A percentile compares a stretch with the other conserved stretches of the same genome.
Evolutionary conservation across 2,329 filamentous ascomycete species (phyloP).

Genomic region (Alternaria atra): DNA sequence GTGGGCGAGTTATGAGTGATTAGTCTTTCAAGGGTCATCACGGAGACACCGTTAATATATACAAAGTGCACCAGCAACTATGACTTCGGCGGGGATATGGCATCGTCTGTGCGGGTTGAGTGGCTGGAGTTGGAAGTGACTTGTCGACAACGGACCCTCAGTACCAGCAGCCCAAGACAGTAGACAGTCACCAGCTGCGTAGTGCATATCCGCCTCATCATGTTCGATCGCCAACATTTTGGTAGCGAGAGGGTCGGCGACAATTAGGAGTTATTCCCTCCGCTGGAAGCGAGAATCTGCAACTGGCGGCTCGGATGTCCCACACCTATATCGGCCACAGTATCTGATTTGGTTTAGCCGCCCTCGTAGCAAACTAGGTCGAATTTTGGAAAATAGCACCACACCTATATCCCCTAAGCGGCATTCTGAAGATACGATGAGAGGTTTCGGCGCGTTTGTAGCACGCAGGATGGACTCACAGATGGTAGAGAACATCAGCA

Average conservation of each 20-base stretch:
- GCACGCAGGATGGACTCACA: neutral
- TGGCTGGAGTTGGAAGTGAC: neutral
- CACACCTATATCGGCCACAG: neutral
- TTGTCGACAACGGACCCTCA: neutral
- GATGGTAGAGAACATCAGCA: neutral
- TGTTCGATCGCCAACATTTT: neutral
- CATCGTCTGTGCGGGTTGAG: neutral
- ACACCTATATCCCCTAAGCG: neutral
- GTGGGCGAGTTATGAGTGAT: neutral
- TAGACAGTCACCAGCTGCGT: neutral
- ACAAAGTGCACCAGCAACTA: too few relatives aligned
- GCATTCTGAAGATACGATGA: neutral
- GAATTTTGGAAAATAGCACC: too few relatives aligned
- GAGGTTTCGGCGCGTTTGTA: neutral
- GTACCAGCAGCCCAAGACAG: neutral
- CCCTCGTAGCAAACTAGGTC: neutral
- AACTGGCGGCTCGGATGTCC: neutral
- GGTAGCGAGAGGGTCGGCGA: neutral
- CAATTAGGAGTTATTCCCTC: neutral
- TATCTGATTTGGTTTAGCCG: neutral
- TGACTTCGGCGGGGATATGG: too few relatives aligned
- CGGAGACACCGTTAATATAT: neutral
- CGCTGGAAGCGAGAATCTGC: neutral
- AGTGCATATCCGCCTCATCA: neutral
- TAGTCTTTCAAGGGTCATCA: neutral